Percentiles rank a stretch among this genome's conserved stretches.
These are phyloP conservation scores for Acrocalymma vagum DNA, from an alignment of 2,329 filamentous ascomycete genomes.

Conservation along the genomic window DNA sequence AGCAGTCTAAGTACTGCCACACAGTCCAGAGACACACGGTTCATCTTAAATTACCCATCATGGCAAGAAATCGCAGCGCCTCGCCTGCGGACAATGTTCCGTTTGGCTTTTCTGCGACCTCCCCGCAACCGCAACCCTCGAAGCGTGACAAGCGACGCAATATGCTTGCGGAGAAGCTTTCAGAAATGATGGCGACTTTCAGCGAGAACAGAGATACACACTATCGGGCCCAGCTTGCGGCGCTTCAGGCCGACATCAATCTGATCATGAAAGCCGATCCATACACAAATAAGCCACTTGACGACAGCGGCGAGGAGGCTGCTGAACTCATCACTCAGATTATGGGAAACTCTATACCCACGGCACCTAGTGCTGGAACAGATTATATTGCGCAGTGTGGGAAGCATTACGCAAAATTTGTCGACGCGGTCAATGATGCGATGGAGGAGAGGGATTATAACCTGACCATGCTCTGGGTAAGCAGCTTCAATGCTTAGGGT, in stretches of 20 bases:
- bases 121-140: constrained; percentile 64
- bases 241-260: constrained; percentile 89
- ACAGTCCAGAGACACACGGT: no score
- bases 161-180: constrained; percentile 80
- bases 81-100: constrained; percentile 46
- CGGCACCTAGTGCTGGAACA: constrained; percentile 67
- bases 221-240: constrained; percentile 89
- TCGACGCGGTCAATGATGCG: constrained; percentile 85
- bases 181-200: constrained; percentile 79
- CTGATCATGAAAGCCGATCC: constrained; percentile 86
- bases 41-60: no score
- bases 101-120: constrained; percentile 47
- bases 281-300: constrained; percentile 75
- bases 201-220: constrained; percentile 81
- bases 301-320: constrained; percentile 71
- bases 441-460: constrained; percentile 88
- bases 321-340: constrained; percentile 63
- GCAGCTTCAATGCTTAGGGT: constrained; percentile 28
- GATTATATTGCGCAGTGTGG: constrained; percentile 74
- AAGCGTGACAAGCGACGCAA: constrained; percentile 93
- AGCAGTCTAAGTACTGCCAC: no score
- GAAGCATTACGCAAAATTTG: constrained; percentile 83
- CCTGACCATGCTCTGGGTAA: constrained; percentile 81
- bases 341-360: constrained; percentile 50
- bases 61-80: constrained; percentile 50